Conservation (phyloP, 306 rosid species). For the Luffa acutangula region DNA sequence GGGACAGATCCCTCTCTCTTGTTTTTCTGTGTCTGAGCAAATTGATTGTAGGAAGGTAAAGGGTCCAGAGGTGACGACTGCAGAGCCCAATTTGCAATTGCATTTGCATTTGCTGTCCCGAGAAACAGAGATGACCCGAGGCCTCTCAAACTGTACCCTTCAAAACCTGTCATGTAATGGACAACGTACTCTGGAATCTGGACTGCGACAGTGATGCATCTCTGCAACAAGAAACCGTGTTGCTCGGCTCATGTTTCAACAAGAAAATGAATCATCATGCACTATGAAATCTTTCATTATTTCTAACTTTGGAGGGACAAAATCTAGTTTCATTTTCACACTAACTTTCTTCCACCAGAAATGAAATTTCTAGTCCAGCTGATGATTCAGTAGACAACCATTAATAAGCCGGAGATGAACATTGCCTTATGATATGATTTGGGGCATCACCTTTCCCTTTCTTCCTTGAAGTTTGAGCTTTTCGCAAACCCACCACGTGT, state of each 20-base stretch:
- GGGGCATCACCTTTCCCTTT: not conserved
- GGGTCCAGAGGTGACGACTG: slow-evolving; percentile 46
- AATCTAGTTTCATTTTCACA: not conserved
- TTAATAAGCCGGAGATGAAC: not conserved
- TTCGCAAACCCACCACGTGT: not conserved
- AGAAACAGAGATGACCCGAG: slow-evolving; percentile 68
- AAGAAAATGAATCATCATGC: slow-evolving; percentile 5
- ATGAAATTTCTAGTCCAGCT: not conserved
- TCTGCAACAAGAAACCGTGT: slow-evolving; percentile 10
- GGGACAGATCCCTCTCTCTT: slow-evolving; percentile 1
- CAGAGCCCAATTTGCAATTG: slow-evolving; percentile 29
- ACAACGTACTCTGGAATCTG: slow-evolving; percentile 8
- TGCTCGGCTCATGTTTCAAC: slow-evolving; percentile 11
- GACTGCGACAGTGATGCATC: not conserved
- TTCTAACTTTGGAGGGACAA: not conserved
- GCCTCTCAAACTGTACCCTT: slow-evolving; percentile 51
- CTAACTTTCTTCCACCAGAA: not conserved
- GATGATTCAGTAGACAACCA: not conserved
- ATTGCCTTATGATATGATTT: not conserved
- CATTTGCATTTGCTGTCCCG: slow-evolving; percentile 35
- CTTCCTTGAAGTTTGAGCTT: not conserved
- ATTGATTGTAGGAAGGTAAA: slow-evolving; percentile 27
- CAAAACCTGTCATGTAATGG: slow-evolving; percentile 20
- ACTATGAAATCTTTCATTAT: not conserved
- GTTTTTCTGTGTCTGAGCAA: slow-evolving; percentile 11